Conservation (phyloP, 257 asterid species). For the Fraxinus pennsylvanica region DNA sequence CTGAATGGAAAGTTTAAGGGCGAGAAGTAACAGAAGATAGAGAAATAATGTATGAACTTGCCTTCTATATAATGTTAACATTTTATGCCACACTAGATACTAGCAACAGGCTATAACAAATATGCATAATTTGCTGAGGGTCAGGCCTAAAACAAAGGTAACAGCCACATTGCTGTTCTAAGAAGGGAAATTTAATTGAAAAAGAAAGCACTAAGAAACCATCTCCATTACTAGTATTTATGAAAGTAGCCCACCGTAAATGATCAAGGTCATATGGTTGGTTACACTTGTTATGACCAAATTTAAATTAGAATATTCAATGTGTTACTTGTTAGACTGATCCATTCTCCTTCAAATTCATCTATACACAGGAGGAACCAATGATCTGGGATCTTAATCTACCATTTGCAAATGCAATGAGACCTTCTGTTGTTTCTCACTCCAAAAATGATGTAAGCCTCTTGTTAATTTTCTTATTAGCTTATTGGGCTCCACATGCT, state of each 20-base stretch:
- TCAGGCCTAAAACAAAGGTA: not conserved
- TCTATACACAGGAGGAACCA: constrained; percentile 52
- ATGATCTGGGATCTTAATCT: constrained; percentile 63
- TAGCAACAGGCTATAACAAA: not conserved
- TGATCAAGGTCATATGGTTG: not conserved
- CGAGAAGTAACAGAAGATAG: not conserved
- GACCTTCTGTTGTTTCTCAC: constrained; percentile 73
- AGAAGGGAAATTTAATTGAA: not conserved
- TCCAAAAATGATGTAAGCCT: constrained; percentile 62
- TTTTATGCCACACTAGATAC: not conserved
- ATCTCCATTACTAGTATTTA: not conserved
- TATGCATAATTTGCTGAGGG: not conserved
- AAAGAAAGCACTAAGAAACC: not conserved
- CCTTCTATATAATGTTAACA: not conserved
- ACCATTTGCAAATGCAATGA: constrained; percentile 57
- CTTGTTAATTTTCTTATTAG: constrained; percentile 14
- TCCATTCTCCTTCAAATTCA: constrained; percentile 3
- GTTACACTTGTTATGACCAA: not conserved
- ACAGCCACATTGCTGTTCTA: not conserved
- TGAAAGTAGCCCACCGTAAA: not conserved
- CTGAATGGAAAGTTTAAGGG: not conserved
- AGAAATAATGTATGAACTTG: not conserved
- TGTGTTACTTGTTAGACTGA: not conserved
- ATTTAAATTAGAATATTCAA: not conserved
- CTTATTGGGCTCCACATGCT: constrained; percentile 14